phyloP scores from a whole-genome alignment of 805 yeast genomes.

The Maudiozyma bulderi region DNA sequence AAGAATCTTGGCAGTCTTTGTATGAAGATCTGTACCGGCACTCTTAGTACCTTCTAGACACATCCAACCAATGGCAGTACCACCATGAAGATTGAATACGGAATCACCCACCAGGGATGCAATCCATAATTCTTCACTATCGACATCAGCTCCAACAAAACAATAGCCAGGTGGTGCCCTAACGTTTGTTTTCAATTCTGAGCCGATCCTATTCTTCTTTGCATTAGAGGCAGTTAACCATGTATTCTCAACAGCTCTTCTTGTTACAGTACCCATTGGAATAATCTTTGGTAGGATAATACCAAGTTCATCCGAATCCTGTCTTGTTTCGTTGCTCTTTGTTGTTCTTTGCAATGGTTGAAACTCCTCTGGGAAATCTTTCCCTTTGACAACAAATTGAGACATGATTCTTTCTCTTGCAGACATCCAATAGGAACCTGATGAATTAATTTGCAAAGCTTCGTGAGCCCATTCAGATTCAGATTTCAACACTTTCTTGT shows the following conservation, averaged over 20 bases:
- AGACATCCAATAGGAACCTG: constrained; percentile 89
- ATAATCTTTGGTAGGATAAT: constrained; percentile 75
- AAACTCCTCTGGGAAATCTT: constrained; percentile 23
- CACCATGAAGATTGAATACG: constrained; percentile 80
- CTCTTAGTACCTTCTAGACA: constrained; percentile 89
- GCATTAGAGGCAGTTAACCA: constrained; percentile 98
- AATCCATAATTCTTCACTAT: constrained; percentile 96
- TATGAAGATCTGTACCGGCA: constrained; percentile 90
- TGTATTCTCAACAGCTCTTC: constrained; percentile 93
- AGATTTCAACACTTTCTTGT: constrained; percentile 62
- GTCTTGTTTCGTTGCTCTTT: not conserved
- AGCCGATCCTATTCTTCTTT: constrained; percentile 74
- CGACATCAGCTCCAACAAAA: constrained; percentile 98
- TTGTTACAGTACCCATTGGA: constrained; percentile 93
- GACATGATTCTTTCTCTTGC: constrained; percentile 72
- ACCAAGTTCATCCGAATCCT: constrained; percentile 35
- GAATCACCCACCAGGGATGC: constrained; percentile 94
- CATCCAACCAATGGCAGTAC: constrained; percentile 98
- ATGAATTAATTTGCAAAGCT: constrained; percentile 66
- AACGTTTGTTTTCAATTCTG: constrained; percentile 82
- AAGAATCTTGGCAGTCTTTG: constrained; percentile 82
- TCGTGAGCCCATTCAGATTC: constrained; percentile 62
- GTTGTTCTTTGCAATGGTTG: constrained; percentile 2
- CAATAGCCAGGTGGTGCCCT: constrained; percentile 82
- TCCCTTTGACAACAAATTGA: constrained; percentile 72